Evolutionary conservation across 768 basidiomycete species (phyloP).

Genomic region (Pleurotus eryngii): DNA sequence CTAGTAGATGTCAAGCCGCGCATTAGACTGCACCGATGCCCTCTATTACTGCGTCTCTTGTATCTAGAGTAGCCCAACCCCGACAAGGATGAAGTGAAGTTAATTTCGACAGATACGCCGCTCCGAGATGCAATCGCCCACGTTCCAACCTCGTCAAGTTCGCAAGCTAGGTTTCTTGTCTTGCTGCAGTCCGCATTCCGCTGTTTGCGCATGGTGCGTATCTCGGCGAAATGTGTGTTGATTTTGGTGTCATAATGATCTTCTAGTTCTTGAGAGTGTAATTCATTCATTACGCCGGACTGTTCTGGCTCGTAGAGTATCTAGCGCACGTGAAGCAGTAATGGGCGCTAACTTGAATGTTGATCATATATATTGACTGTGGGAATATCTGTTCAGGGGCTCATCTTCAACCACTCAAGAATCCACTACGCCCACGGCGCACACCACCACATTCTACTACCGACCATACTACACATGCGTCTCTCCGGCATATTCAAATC

Average conservation of each 20-base stretch:
- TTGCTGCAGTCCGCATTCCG: neutral
- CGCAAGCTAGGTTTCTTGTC: neutral
- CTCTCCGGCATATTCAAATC: constrained; percentile 7
- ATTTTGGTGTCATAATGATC: neutral
- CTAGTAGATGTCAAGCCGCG: too few relatives aligned
- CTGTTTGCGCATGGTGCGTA: neutral
- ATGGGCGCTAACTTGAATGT: too few relatives aligned
- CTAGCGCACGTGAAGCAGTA: too few relatives aligned
- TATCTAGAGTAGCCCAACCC: neutral
- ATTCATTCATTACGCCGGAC: too few relatives aligned
- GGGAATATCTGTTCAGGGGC: neutral
- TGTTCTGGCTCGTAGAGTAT: too few relatives aligned
- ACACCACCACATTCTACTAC: neutral
- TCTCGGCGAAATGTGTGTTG: neutral
- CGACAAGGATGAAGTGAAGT: neutral
- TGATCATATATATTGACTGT: neutral
- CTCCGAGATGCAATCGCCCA: neutral
- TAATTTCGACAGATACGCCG: neutral
- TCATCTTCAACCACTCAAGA: neutral
- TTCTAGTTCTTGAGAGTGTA: neutral
- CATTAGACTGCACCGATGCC: too few relatives aligned
- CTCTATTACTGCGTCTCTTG: too few relatives aligned
- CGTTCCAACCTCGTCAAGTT: neutral
- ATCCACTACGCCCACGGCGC: neutral
- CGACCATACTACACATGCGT: constrained; percentile 1